A percentile compares a stretch with the other conserved stretches of the same genome.
These are phyloP conservation scores for Kwoniella sp. DNA, from an alignment of 768 basidiomycete genomes.

Conservation along the genomic window DNA sequence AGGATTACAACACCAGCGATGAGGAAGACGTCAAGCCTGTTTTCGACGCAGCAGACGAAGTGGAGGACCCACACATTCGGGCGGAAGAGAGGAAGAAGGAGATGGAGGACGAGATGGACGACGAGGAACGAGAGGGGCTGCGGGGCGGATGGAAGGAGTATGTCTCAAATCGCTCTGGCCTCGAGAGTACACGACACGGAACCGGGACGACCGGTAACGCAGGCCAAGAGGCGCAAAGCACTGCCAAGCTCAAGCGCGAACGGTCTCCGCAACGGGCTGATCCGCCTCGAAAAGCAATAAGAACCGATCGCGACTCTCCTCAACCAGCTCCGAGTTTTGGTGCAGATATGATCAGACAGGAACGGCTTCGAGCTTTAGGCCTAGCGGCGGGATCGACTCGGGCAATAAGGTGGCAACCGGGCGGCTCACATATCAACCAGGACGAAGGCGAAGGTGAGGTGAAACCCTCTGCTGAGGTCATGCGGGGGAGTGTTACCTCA, in stretches of 20 bases:
- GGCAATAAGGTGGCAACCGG: too few relatives aligned
- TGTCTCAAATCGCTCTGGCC: slow-evolving; percentile 1
- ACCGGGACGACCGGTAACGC: background rate
- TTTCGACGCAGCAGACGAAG: slow-evolving; percentile 21
- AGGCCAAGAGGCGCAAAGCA: too few relatives aligned
- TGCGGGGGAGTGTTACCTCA: too few relatives aligned
- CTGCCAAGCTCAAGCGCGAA: background rate
- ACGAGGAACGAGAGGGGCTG: slow-evolving; percentile 29
- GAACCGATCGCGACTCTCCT: too few relatives aligned
- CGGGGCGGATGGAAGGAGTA: slow-evolving; percentile 40
- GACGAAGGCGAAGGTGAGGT: too few relatives aligned
- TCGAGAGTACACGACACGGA: background rate
- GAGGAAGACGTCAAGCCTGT: slow-evolving; percentile 10
- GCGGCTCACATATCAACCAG: too few relatives aligned
- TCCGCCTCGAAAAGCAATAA: too few relatives aligned
- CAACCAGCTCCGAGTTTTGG: slow-evolving; percentile 8
- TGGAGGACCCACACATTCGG: slow-evolving; percentile 32
- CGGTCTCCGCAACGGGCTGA: background rate
- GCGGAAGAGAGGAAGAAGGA: slow-evolving; percentile 30
- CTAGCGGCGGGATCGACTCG: background rate
- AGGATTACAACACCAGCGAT: slow-evolving; percentile 4
- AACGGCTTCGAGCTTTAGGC: slow-evolving; percentile 8
- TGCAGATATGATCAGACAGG: slow-evolving; percentile 9
- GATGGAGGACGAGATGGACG: slow-evolving; percentile 42
- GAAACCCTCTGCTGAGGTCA: too few relatives aligned